These are phyloP conservation scores for Escovopsis sp. DNA, from an alignment of 2,329 filamentous ascomycete species.

Conservation along the genomic window DNA sequence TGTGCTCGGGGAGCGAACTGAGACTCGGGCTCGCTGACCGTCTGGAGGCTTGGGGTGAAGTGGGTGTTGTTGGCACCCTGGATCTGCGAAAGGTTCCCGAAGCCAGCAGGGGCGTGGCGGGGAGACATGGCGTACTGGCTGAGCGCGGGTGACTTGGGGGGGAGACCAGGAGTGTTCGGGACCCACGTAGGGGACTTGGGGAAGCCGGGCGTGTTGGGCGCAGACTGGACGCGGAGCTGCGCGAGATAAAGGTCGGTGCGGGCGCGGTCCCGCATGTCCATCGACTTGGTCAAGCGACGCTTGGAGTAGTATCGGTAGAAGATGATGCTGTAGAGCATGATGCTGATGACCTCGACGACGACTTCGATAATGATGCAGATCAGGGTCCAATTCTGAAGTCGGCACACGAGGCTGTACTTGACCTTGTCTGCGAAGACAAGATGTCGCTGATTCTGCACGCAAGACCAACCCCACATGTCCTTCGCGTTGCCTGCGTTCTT, in stretches of 20 bases:
- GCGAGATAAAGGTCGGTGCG: conserved; percentile 91
- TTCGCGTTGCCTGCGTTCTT: conserved; percentile 56
- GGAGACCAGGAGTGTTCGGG: conserved; percentile 44
- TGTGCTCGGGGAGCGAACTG: conserved; percentile 37
- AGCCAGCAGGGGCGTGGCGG: conserved; percentile 43
- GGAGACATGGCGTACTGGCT: conserved; percentile 40
- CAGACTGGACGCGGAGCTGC: conserved; percentile 69
- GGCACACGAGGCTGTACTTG: conserved; percentile 80
- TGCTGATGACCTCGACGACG: conserved; percentile 80
- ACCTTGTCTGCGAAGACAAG: conserved; percentile 67
- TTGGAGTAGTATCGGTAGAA: conserved; percentile 98
- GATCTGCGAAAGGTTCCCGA: conserved; percentile 34
- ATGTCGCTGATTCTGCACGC: conserved; percentile 70
- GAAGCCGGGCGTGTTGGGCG: conserved; percentile 87
- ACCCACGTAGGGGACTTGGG: conserved; percentile 36
- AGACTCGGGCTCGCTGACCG: conserved; percentile 45
- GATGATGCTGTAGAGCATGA: conserved; percentile 82
- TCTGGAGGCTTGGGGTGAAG: conserved; percentile 40
- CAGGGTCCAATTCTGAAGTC: conserved; percentile 84
- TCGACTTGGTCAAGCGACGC: conserved; percentile 86
- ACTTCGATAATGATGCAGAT: conserved; percentile 97
- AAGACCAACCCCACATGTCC: conserved; percentile 98
- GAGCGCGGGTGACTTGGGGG: conserved; percentile 26
- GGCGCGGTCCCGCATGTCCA: conserved; percentile 88
- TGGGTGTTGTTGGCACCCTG: conserved; percentile 22